Evolutionary conservation across 495 filamentous ascomycete species (phyloP), one percentile per base, ranked within the genome.

Genomic region (Penicillium cinerascens): DNA sequence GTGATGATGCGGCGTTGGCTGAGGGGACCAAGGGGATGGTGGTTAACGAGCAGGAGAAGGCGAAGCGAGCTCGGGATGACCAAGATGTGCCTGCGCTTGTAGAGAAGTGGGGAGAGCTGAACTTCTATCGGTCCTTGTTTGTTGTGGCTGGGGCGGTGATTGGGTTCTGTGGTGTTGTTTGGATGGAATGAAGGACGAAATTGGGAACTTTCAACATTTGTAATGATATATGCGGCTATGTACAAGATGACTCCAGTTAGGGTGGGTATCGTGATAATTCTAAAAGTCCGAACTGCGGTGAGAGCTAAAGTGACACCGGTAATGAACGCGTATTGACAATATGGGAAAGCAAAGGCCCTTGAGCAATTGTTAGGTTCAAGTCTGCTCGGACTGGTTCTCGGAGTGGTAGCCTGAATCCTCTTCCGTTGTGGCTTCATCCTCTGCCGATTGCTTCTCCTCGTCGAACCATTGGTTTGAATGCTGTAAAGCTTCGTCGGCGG

Each of bases 401-500:
- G 48, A 42, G 5, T 39, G 37, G 27, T 21, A 43, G 42, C 21
- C 40, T n/a, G 44, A 42, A 22, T 54, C 36, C 35, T 55, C 42
- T 21, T 50, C 51, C 17, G 44, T 42, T 11, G 39, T 3, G 20
- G 41, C 44, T n/a, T 35, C 42, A 4, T 49, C 52, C 20, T 63
- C 58, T 9, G 42, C 49, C 25, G 60, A 45, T 11, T 67, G 61
- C 15, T 64, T 49, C 10, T 73, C 68, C 29, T 73, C 51, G 7
- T 62, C 63, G 10, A 70, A 72, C 71, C 73, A 74, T 45, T 70
- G 58, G 42, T 41, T 64, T 6, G 72, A 74, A 47, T 72, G 62
- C 8, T 70, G 60, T 16, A 76, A 53, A 18, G 61, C 47, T 39
- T 70, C 71, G 37, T 73, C 68, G 20, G 62, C 54, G n/a, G 55